Conservation (phyloP, 2,329 filamentous ascomycete genomes). For the Aspergillus arachidicola region DNA sequence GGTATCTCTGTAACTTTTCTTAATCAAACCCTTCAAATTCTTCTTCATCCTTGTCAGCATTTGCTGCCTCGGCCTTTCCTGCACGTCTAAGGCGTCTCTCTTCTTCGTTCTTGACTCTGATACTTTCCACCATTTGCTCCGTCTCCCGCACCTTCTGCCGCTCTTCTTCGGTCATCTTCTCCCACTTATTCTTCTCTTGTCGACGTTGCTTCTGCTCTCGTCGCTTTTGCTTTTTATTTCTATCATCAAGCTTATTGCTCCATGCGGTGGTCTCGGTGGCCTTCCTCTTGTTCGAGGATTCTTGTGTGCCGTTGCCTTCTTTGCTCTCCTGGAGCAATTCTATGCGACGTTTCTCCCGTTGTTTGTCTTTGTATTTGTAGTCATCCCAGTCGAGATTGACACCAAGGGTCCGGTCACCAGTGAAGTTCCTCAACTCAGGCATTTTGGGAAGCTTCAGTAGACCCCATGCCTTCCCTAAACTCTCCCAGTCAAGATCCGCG, state of each 20-base stretch:
- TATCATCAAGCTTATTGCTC: slow-evolving; percentile 70
- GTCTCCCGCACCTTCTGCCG: slow-evolving; percentile 65
- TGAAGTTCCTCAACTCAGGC: slow-evolving; percentile 80
- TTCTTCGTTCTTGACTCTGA: slow-evolving; percentile 60
- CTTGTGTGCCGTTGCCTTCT: slow-evolving; percentile 38
- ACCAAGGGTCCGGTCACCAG: slow-evolving; percentile 65
- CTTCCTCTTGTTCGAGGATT: slow-evolving; percentile 53
- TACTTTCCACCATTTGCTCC: slow-evolving; percentile 63
- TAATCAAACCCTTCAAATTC: slow-evolving; percentile 63
- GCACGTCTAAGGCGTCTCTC: slow-evolving; percentile 23
- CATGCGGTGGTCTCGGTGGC: slow-evolving; percentile 68
- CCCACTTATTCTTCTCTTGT: slow-evolving; percentile 64
- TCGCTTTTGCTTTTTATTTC: slow-evolving; percentile 63
- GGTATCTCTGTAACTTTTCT: not conserved
- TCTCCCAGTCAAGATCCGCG: slow-evolving; percentile 79
- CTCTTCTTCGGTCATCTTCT: slow-evolving; percentile 71
- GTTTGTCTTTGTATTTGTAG: slow-evolving; percentile 72
- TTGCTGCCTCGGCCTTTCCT: slow-evolving; percentile 22
- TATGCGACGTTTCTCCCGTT: slow-evolving; percentile 66
- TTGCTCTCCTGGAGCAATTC: slow-evolving; percentile 55
- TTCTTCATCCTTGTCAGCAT: slow-evolving; percentile 28
- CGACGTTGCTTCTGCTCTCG: slow-evolving; percentile 67
- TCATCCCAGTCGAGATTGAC: slow-evolving; percentile 63
- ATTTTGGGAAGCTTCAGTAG: slow-evolving; percentile 86
- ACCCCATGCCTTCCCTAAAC: slow-evolving; percentile 81